Conservation (phyloP, 106 monocot species). For the Allium cepa region DNA sequence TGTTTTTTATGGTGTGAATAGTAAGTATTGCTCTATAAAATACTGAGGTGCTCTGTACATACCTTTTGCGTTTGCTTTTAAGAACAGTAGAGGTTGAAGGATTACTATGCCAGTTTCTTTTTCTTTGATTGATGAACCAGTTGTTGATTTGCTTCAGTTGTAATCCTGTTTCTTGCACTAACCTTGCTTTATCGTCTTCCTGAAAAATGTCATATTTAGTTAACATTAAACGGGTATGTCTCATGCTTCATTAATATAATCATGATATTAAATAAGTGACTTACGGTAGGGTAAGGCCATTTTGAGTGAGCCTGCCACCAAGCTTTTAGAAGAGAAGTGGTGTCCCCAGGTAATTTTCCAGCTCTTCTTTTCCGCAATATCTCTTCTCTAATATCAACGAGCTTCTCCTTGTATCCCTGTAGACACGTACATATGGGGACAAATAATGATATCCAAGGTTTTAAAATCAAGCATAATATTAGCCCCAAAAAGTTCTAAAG, state of each 20-base stretch:
- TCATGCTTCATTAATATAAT: too few species aligned
- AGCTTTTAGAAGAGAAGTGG: constrained; percentile 41
- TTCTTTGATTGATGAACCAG: constrained; percentile 99
- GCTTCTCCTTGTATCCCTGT: too few species aligned
- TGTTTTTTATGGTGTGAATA: background rate
- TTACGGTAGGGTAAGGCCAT: constrained; percentile 97
- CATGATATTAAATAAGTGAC: background rate
- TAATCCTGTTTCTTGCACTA: constrained; percentile 91
- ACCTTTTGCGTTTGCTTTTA: constrained; percentile 54
- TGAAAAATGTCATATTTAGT: constrained; percentile 5
- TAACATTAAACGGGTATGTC: too few species aligned
- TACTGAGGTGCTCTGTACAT: background rate
- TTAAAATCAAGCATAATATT: too few species aligned
- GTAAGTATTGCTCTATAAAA: background rate
- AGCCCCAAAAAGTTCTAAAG: too few species aligned
- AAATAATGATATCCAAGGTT: too few species aligned
- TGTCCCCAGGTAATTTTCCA: constrained; percentile 94
- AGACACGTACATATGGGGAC: too few species aligned
- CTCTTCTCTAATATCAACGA: constrained; percentile 79
- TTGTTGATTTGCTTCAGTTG: constrained; percentile 98
- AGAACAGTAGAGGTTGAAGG: constrained; percentile 54
- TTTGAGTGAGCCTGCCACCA: constrained; percentile 28
- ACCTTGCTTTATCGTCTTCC: constrained; percentile 91
- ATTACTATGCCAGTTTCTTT: constrained; percentile 96
- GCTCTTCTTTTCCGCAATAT: constrained; percentile 94